Conservation (phyloP, 1,284 basidiomycete genomes). For the Rhodotorula sp. region DNA sequence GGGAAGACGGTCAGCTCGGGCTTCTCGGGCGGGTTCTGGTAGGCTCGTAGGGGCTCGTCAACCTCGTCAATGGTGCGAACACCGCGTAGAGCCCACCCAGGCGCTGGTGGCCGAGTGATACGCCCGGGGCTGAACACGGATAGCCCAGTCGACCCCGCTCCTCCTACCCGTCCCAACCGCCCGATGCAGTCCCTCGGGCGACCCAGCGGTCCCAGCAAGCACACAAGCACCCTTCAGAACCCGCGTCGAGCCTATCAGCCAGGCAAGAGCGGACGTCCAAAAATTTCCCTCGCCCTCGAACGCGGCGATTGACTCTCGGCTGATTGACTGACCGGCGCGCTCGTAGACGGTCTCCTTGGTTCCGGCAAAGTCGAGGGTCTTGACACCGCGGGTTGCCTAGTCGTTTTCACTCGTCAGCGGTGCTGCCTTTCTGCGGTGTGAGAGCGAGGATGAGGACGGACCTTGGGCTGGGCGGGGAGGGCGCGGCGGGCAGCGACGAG, state of each 20-base stretch:
- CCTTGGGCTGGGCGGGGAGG: constrained; percentile 17
- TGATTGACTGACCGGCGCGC: constrained; percentile 43
- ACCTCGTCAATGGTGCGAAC: too few relatives aligned
- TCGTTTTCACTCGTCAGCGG: not conserved
- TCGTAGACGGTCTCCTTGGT: constrained; percentile 95
- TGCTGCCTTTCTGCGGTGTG: too few relatives aligned
- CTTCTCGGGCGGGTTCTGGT: too few relatives aligned
- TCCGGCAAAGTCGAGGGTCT: constrained; percentile 97
- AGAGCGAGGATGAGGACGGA: not conserved
- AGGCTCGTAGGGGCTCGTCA: too few relatives aligned
- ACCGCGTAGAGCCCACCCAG: too few relatives aligned
- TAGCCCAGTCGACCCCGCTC: too few relatives aligned
- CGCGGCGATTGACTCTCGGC: constrained; percentile 3
- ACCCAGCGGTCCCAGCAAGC: not conserved
- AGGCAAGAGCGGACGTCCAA: not conserved
- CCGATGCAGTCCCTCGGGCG: too few relatives aligned
- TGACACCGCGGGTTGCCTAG: constrained; percentile 62
- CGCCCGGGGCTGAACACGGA: too few relatives aligned
- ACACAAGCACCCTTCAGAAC: not conserved
- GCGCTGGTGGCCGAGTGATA: too few relatives aligned
- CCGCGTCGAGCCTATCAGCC: not conserved
- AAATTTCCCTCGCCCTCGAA: not conserved
- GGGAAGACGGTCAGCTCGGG: not conserved
- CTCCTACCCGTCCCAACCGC: too few relatives aligned
- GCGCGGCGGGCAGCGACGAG: constrained; percentile 21